These are phyloP conservation scores for Penicillium sp. DNA, from an alignment of 2,329 filamentous ascomycete genomes.

Conservation along the genomic window DNA sequence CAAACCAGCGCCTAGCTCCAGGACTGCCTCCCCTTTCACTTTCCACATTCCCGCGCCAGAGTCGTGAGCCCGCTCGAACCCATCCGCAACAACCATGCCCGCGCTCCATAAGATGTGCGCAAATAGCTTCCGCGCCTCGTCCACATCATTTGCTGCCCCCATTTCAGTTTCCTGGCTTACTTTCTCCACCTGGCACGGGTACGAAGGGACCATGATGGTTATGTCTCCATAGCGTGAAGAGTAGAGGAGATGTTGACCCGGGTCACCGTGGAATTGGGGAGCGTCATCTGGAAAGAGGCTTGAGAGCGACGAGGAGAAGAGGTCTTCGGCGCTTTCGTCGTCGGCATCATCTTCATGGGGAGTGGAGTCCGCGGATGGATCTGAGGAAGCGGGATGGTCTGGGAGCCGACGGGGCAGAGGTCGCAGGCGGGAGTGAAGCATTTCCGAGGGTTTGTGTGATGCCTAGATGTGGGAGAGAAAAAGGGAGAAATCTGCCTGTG, in stretches of 20 bases:
- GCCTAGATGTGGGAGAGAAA: neutral
- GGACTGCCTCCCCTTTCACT: slow-evolving; percentile 56
- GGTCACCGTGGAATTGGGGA: slow-evolving; percentile 59
- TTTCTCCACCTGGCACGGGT: slow-evolving; percentile 45
- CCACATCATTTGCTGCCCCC: slow-evolving; percentile 32
- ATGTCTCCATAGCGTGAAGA: slow-evolving; percentile 47
- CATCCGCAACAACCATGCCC: slow-evolving; percentile 49
- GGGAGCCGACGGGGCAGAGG: slow-evolving; percentile 33
- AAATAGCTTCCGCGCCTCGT: slow-evolving; percentile 59
- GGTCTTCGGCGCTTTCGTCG: slow-evolving; percentile 52
- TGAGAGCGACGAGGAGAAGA: slow-evolving; percentile 59
- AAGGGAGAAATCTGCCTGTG: neutral
- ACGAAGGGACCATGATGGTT: slow-evolving; percentile 45
- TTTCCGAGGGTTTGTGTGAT: slow-evolving; percentile 9
- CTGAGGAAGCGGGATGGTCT: slow-evolving; percentile 13
- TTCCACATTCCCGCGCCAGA: slow-evolving; percentile 40
- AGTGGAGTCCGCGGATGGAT: slow-evolving; percentile 24
- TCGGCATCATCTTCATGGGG: slow-evolving; percentile 23
- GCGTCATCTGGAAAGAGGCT: slow-evolving; percentile 62
- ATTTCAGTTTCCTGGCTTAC: slow-evolving; percentile 21
- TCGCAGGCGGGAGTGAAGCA: slow-evolving; percentile 39
- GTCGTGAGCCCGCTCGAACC: slow-evolving; percentile 42
- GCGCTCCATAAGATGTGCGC: slow-evolving; percentile 66
- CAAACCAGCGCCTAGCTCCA: slow-evolving; percentile 65
- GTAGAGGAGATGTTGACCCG: slow-evolving; percentile 58